Conservation (phyloP, 2,329 filamentous ascomycete genomes). For the Zymoseptoria ardabiliae region DNA sequence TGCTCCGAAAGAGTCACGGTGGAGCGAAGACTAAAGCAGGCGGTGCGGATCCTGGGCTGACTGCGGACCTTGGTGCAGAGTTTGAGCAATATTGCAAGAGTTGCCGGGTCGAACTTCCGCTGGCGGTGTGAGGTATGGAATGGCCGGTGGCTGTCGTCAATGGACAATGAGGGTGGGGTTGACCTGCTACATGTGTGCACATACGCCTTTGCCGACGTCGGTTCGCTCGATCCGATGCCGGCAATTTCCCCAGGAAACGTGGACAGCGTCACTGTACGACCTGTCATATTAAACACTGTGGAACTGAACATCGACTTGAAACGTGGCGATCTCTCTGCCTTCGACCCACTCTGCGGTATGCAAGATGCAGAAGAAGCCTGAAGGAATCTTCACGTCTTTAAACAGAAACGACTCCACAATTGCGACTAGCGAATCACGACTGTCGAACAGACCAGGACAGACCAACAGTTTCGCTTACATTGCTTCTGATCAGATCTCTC, state of each 20-base stretch:
- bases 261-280: background rate
- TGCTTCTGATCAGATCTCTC: background rate
- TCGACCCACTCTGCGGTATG: background rate
- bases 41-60: background rate
- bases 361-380: too few relatives aligned
- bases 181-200: too few relatives aligned
- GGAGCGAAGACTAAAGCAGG: background rate
- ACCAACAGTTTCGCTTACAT: background rate
- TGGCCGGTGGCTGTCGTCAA: background rate
- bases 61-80: background rate
- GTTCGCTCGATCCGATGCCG: too few relatives aligned
- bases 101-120: background rate
- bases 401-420: background rate
- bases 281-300: background rate
- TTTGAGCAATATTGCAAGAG: background rate
- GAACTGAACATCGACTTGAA: background rate
- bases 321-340: background rate
- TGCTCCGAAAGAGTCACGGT: slow-evolving; percentile 33
- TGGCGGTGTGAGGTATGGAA: background rate
- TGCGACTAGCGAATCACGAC: background rate
- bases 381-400: background rate
- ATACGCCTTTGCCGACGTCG: too few relatives aligned
- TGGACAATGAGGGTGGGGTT: background rate
- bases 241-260: background rate
- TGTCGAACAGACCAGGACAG: background rate